A percentile compares a stretch with the other conserved stretches of the same genome.
Conservation (phyloP, 768 basidiomycete species). For the Dioszegia hungarica region DNA sequence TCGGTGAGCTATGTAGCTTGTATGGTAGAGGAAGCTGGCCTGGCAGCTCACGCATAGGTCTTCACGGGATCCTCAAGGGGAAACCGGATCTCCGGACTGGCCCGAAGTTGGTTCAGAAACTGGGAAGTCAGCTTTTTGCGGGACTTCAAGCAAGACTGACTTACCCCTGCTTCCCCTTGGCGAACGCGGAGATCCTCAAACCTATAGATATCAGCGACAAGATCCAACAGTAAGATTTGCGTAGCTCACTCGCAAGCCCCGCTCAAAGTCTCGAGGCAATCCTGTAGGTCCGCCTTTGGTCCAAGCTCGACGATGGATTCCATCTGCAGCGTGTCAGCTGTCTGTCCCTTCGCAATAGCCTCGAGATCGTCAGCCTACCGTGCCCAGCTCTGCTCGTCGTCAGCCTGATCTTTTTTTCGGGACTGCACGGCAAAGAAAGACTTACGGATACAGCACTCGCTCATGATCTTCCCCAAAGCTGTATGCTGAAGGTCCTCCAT, state of each 20-base stretch:
- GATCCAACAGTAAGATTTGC: background rate
- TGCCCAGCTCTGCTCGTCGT: conserved; percentile 1
- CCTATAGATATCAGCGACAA: conserved; percentile 10
- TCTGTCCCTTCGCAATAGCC: background rate
- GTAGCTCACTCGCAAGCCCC: conserved; percentile 28
- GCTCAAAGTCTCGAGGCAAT: conserved; percentile 22
- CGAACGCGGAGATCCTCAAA: conserved; percentile 37
- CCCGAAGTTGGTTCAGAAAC: conserved; percentile 21
- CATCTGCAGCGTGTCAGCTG: conserved; percentile 22
- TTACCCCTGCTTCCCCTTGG: conserved; percentile 31
- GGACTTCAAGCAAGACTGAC: conserved; percentile 53
- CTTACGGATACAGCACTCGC: conserved; percentile 30
- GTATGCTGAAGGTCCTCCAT: background rate
- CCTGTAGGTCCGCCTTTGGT: conserved; percentile 9
- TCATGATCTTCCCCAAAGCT: conserved; percentile 30
- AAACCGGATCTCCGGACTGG: conserved; percentile 71
- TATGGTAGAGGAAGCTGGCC: background rate
- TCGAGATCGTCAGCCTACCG: background rate
- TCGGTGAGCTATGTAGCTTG: background rate
- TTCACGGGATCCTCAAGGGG: conserved; percentile 62
- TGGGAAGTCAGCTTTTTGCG: conserved; percentile 55
- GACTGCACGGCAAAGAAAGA: background rate
- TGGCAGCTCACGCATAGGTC: conserved; percentile 52
- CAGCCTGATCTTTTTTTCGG: background rate
- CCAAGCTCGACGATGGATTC: conserved; percentile 21